phyloP scores from a whole-genome alignment of 768 basidiomycete genomes.

The Phallus indusiatus region DNA sequence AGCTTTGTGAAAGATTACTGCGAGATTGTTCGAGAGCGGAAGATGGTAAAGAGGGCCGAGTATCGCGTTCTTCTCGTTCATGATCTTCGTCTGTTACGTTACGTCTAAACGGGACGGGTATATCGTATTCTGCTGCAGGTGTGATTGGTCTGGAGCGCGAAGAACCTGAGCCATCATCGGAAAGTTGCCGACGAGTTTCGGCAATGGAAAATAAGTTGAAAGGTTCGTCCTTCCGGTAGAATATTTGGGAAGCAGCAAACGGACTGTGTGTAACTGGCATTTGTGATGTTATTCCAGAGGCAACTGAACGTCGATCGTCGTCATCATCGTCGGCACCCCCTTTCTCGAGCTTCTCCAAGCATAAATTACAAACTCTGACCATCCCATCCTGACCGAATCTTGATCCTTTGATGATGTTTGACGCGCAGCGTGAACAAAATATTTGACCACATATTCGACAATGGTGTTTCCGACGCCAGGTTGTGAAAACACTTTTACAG shows the following conservation, averaged over 20 bases:
- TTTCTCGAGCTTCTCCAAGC: conserved; percentile 83
- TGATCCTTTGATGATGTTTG: conserved; percentile 89
- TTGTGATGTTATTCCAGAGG: conserved; percentile 58
- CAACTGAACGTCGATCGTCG: conserved; percentile 63
- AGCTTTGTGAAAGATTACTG: conserved; percentile 31
- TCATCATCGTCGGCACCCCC: conserved; percentile 89
- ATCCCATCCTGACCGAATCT: conserved; percentile 94
- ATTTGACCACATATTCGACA: conserved; percentile 99
- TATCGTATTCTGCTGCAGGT: conserved; percentile 35
- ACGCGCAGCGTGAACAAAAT: conserved; percentile 95
- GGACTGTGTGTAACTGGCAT: conserved; percentile 80
- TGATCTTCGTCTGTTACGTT: conserved; percentile 72
- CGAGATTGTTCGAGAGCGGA: conserved; percentile 33
- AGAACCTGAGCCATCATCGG: conserved; percentile 42
- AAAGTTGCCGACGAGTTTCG: conserved; percentile 50
- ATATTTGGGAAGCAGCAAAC: conserved; percentile 79
- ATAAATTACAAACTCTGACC: conserved; percentile 92
- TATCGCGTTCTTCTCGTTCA: conserved; percentile 29
- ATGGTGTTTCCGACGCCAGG: conserved; percentile 94
- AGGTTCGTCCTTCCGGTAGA: conserved; percentile 67
- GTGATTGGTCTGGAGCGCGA: conserved; percentile 32
- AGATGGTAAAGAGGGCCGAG: conserved; percentile 33
- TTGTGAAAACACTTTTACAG: conserved; percentile 88
- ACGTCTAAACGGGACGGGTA: conserved; percentile 67
- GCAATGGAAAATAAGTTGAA: conserved; percentile 79